Evolutionary conservation across 148 eudicot genomes (phyloP).

Genomic region (Persicaria maculosa): DNA sequence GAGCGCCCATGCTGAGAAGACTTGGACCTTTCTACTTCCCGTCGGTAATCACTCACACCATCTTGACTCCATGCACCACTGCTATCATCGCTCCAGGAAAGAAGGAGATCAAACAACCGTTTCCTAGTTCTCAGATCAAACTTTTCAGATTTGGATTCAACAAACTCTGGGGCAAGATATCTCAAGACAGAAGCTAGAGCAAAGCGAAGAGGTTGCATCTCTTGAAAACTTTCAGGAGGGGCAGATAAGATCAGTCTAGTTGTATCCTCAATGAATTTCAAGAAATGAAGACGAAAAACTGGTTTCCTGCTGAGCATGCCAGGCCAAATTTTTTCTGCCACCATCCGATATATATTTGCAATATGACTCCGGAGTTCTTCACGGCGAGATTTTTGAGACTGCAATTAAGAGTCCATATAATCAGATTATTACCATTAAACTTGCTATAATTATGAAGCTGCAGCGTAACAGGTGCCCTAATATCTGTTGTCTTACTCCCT

Average conservation of each 20-base stretch:
- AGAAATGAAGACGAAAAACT: slow-evolving; percentile 85
- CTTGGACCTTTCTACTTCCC: slow-evolving; percentile 96
- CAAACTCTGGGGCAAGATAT: slow-evolving; percentile 96
- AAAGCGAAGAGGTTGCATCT: slow-evolving; percentile 87
- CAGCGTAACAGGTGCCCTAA: not conserved
- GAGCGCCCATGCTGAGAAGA: slow-evolving; percentile 86
- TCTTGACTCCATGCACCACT: slow-evolving; percentile 84
- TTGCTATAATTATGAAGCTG: not conserved
- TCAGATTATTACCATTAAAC: not conserved
- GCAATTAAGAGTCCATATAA: slow-evolving; percentile 16
- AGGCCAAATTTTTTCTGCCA: slow-evolving; percentile 97
- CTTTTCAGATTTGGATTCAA: slow-evolving; percentile 92
- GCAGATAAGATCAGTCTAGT: slow-evolving; percentile 61
- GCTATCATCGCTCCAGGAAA: slow-evolving; percentile 89
- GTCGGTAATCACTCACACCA: slow-evolving; percentile 81
- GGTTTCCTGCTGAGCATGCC: slow-evolving; percentile 89
- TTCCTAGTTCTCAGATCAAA: slow-evolving; percentile 86
- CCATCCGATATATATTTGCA: slow-evolving; percentile 84
- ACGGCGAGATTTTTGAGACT: slow-evolving; percentile 95
- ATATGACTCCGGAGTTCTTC: slow-evolving; percentile 88
- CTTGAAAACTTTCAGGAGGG: slow-evolving; percentile 71
- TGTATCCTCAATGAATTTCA: slow-evolving; percentile 93
- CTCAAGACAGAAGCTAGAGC: slow-evolving; percentile 90
- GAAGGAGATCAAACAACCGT: slow-evolving; percentile 85
- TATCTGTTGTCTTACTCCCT: not conserved